Evolutionary conservation across 495 filamentous ascomycete genomes (phyloP), one percentile per base, ranked within the genome.

Genomic region (Penicilliopsis zonata): DNA sequence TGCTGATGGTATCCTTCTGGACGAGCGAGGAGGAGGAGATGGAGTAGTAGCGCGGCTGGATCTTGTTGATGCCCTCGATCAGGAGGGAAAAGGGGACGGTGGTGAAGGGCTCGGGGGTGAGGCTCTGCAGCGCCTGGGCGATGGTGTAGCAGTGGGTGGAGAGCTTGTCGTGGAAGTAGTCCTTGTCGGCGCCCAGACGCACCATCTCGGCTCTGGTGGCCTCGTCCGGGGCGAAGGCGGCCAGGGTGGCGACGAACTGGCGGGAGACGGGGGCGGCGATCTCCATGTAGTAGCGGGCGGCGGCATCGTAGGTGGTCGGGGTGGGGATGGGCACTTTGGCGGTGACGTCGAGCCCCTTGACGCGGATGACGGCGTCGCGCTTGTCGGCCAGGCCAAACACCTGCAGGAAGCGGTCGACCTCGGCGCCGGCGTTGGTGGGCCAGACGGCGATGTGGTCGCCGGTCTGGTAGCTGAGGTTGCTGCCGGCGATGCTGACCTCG

Each of bases 31-130:
- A 95, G 0, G 92, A 96, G 14, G 90, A 99, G 55, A 99, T 99
- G 15, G 92, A 96, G 66, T 99, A 99, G 68, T 96, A 99, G 18
- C 90, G 84, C 6, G 92, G 87, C 50, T 96, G 90, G 28, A 99
- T 74, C 65, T 93, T 94, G 59, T 80, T 81, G 33, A 96, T 55
- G 41, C 86, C 82, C 64, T 99, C 90, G 40, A 96, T 90, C 40
- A 96, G 74, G 43, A 87, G 72, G 4, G 92, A 94, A 62, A 99
- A 96, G 10, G 90, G 92, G 28, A 94, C 74, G 28, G 72, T 75
- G 13, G 70, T 57, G 81, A 92, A 99, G 28, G 70, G 69, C 60
- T 82, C 63, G 16, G 74, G 69, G 30, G 77, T 70, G 40, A 93
- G 68, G 36, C 63, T 75, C 42, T 86, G 70, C n/a, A 99, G 67